Conservation (phyloP, 2,329 filamentous ascomycete genomes). For the Colletotrichum tamarilloi region DNA sequence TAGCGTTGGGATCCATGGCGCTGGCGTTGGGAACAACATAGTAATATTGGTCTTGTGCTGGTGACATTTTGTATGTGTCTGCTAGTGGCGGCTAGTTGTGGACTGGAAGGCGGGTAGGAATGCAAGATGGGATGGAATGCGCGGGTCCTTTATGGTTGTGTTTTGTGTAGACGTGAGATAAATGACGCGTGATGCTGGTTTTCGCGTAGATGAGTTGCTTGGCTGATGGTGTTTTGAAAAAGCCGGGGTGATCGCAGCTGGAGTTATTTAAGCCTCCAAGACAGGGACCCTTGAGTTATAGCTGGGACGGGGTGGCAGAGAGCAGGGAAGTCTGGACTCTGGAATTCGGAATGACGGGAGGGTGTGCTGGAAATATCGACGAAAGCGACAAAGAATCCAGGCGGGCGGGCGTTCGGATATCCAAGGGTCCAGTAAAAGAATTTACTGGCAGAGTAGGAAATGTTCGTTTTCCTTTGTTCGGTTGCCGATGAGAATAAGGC, state of each 20-base stretch:
- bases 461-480: slow-evolving; percentile 17
- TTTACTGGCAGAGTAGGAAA: slow-evolving; percentile 6
- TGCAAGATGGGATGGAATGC: slow-evolving; percentile 23
- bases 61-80: slow-evolving; percentile 28
- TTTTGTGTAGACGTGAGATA: neutral
- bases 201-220: slow-evolving; percentile 23
- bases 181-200: slow-evolving; percentile 19
- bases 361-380: slow-evolving; percentile 6
- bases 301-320: slow-evolving; percentile 15
- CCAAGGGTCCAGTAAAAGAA: slow-evolving; percentile 15
- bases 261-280: slow-evolving; percentile 26
- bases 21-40: slow-evolving; percentile 47
- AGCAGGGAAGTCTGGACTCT: slow-evolving; percentile 31
- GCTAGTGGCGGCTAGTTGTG: slow-evolving; percentile 15
- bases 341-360: slow-evolving; percentile 22
- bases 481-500: slow-evolving; percentile 8
- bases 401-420: slow-evolving; percentile 14
- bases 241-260: slow-evolving; percentile 25
- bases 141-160: slow-evolving; percentile 26
- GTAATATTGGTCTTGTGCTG: slow-evolving; percentile 36
- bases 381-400: slow-evolving; percentile 31
- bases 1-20: slow-evolving; percentile 46
- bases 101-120: neutral
- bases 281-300: slow-evolving; percentile 16
- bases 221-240: slow-evolving; percentile 24